Conservation (phyloP, 2,329 filamentous ascomycete genomes). For the Trichoderma oligosporum region DNA sequence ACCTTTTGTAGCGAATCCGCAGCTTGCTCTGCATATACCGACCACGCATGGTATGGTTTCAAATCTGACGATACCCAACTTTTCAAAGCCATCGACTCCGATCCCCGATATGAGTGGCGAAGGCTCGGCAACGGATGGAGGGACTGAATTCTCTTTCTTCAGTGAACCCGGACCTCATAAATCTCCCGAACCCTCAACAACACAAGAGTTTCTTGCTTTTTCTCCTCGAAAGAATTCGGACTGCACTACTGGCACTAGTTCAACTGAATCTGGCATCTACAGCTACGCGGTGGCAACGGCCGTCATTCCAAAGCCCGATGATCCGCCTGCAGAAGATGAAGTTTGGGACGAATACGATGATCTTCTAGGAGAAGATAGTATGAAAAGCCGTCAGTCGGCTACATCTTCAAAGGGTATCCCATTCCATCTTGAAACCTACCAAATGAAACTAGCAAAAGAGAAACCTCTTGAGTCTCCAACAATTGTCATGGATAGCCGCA, state of each 20-base stretch:
- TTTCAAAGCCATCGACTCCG: slow-evolving; percentile 39
- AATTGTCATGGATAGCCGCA: slow-evolving; percentile 33
- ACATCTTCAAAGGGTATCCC: slow-evolving; percentile 55
- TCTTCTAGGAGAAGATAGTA: slow-evolving; percentile 63
- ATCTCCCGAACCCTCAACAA: slow-evolving; percentile 32
- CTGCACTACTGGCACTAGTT: slow-evolving; percentile 45
- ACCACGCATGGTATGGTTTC: slow-evolving; percentile 33
- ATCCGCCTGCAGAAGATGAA: slow-evolving; percentile 73
- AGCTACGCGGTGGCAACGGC: slow-evolving; percentile 63
- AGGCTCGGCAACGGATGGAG: slow-evolving; percentile 34
- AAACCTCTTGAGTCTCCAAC: slow-evolving; percentile 48
- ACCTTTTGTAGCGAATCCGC: slow-evolving; percentile 62
- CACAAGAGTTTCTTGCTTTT: slow-evolving; percentile 69
- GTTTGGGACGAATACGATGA: slow-evolving; percentile 95
- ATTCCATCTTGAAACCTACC: slow-evolving; percentile 53
- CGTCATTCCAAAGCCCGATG: slow-evolving; percentile 57
- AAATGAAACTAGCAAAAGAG: slow-evolving; percentile 35
- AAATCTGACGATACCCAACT: slow-evolving; percentile 48
- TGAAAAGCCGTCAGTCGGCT: slow-evolving; percentile 46
- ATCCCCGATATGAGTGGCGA: slow-evolving; percentile 37
- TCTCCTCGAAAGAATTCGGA: slow-evolving; percentile 69
- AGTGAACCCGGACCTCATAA: slow-evolving; percentile 31
- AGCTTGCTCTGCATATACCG: slow-evolving; percentile 32
- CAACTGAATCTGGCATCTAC: slow-evolving; percentile 63
- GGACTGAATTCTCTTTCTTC: slow-evolving; percentile 31